These are phyloP conservation scores for Cyathus striatus DNA, from an alignment of 768 basidiomycete genomes.

Conservation along the genomic window DNA sequence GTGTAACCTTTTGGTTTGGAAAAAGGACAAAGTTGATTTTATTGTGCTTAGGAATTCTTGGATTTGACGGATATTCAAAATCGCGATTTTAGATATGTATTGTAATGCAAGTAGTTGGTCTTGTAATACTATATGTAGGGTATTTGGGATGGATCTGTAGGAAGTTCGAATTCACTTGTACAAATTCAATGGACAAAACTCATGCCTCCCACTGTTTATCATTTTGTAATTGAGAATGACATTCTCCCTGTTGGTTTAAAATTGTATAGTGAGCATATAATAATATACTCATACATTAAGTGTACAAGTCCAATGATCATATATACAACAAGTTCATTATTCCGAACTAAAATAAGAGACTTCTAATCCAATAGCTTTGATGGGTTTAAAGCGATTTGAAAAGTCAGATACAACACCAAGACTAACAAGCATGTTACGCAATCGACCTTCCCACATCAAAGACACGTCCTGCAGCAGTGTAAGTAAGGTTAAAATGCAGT, in stretches of 20 bases:
- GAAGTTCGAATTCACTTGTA: too few species aligned
- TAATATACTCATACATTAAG: too few species aligned
- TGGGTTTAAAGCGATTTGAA: constrained; percentile 78
- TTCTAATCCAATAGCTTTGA: constrained; percentile 87
- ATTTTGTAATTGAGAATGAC: too few species aligned
- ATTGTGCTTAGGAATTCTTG: constrained; percentile 48
- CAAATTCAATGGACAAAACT: too few species aligned
- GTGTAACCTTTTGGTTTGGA: constrained; percentile 5
- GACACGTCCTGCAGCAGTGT: constrained; percentile 63
- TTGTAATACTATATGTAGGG: too few species aligned
- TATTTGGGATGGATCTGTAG: too few species aligned
- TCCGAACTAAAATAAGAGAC: constrained; percentile 85
- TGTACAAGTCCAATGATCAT: too few species aligned
- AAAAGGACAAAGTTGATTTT: neutral
- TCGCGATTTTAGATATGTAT: constrained; percentile 67
- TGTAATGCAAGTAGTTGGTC: too few species aligned
- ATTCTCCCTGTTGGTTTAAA: too few species aligned
- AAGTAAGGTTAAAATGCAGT: neutral
- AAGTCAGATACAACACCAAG: constrained; percentile 91
- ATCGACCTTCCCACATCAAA: constrained; percentile 89
- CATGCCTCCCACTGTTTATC: too few species aligned
- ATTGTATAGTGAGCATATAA: too few species aligned
- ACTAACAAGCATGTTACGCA: constrained; percentile 86
- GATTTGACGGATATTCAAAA: constrained; percentile 74
- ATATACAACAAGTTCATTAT: constrained; percentile 8